Percentiles rank a stretch among this genome's conserved stretches.
Conservation (phyloP, 2,329 filamentous ascomycete genomes). For the Colletotrichum orchidophilum region DNA sequence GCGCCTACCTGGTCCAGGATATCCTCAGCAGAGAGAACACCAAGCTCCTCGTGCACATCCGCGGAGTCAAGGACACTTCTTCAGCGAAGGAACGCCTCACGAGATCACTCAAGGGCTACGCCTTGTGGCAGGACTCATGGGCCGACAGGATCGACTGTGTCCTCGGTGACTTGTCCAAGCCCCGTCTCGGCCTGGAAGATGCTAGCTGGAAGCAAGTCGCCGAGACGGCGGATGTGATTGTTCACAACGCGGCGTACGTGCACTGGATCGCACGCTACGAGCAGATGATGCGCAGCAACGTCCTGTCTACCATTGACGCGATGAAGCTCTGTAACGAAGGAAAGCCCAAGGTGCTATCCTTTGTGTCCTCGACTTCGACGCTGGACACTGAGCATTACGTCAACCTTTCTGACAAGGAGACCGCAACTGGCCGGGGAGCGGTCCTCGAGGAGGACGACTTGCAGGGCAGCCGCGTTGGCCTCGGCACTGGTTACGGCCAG, state of each 20-base stretch:
- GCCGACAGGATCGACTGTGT: constrained; percentile 71
- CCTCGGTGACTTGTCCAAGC: constrained; percentile 77
- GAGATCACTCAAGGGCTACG: constrained; percentile 77
- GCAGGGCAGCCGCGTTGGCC: constrained; percentile 76
- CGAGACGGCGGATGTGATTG: constrained; percentile 74
- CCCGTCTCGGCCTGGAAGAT: constrained; percentile 75
- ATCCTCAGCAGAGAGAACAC: constrained; percentile 66
- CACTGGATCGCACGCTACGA: constrained; percentile 87
- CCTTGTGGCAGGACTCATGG: constrained; percentile 82
- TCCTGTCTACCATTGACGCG: constrained; percentile 79
- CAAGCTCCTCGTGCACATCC: constrained; percentile 22
- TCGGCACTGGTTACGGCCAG: constrained; percentile 91
- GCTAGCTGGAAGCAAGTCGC: constrained; percentile 72
- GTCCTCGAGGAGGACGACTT: constrained; percentile 83
- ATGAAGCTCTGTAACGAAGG: constrained; percentile 79
- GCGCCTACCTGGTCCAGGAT: constrained; percentile 81
- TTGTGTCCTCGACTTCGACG: constrained; percentile 83
- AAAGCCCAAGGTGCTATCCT: constrained; percentile 81
- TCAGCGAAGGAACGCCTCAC: constrained; percentile 38
- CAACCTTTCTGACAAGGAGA: constrained; percentile 66
- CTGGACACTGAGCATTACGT: constrained; percentile 87
- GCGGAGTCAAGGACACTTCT: constrained; percentile 57
- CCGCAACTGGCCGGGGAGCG: constrained; percentile 61
- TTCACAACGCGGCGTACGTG: constrained; percentile 84
- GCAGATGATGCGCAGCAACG: constrained; percentile 77